Conservation (phyloP, 1,139 yeast species). For the Pichia sp. region DNA sequence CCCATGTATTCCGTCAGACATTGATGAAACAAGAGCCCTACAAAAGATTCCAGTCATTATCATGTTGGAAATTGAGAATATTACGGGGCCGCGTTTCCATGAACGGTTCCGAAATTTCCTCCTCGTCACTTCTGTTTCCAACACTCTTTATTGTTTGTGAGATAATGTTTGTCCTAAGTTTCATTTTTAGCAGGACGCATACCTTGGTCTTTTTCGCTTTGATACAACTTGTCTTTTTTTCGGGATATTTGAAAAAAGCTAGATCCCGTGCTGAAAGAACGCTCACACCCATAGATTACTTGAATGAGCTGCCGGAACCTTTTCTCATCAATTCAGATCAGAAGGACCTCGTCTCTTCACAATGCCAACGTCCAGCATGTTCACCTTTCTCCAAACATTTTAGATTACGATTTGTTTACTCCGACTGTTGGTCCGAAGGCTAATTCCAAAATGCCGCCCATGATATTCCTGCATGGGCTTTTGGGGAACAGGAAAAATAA, state of each 20-base stretch:
- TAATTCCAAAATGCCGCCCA: slow-evolving; percentile 39
- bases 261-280: neutral
- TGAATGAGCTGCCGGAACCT: neutral
- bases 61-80: neutral
- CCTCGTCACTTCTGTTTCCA: slow-evolving; percentile 9
- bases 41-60: neutral
- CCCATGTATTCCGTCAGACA: neutral
- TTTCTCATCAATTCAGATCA: neutral
- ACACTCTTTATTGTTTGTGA: neutral
- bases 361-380: slow-evolving; percentile 1
- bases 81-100: neutral
- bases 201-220: neutral
- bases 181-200: neutral
- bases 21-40: neutral
- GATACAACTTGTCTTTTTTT: neutral
- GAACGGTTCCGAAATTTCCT: slow-evolving; percentile 6
- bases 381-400: slow-evolving; percentile 2
- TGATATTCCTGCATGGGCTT: slow-evolving; percentile 80
- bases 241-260: neutral
- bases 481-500: slow-evolving; percentile 80
- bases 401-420: slow-evolving; percentile 25
- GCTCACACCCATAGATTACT: neutral
- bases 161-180: neutral
- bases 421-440: slow-evolving; percentile 19
- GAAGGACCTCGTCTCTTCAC: neutral